Evolutionary conservation across 352 stramenopile species (phyloP).

Genomic region (Pythium utonaiense): DNA sequence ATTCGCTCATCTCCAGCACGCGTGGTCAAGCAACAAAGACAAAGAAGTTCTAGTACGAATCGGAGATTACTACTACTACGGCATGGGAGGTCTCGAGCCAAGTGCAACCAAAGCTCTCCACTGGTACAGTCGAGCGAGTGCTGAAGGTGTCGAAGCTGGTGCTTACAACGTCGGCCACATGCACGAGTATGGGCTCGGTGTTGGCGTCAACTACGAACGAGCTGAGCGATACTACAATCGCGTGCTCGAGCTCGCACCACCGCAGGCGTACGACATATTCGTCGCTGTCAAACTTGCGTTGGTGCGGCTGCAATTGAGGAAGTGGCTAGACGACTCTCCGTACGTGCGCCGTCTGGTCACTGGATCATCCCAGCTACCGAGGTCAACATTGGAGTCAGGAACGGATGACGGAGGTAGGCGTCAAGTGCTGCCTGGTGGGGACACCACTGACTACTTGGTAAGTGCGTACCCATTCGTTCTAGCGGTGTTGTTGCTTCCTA

Average conservation of each 20-base stretch:
- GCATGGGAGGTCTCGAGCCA: slow-evolving; percentile 34
- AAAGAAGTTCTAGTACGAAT: slow-evolving; percentile 63
- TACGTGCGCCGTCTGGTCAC: neutral
- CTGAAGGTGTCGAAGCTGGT: slow-evolving; percentile 45
- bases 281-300: slow-evolving; percentile 17
- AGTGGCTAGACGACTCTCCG: neutral
- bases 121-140: slow-evolving; percentile 73
- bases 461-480: neutral
- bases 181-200: slow-evolving; percentile 58
- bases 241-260: slow-evolving; percentile 42
- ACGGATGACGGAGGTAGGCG: neutral
- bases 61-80: slow-evolving; percentile 78
- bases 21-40: slow-evolving; percentile 41
- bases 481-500: neutral
- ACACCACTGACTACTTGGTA: neutral
- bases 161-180: slow-evolving; percentile 78
- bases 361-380: neutral
- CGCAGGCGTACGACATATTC: slow-evolving; percentile 10
- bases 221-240: slow-evolving; percentile 63
- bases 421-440: neutral
- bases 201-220: slow-evolving; percentile 43
- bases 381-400: neutral
- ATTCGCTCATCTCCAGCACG: slow-evolving; percentile 35
- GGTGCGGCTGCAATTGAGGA: slow-evolving; percentile 5
- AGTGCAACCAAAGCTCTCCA: slow-evolving; percentile 37